Conservation (phyloP, 179 eudicot species). For the Beta corolliflora region DNA sequence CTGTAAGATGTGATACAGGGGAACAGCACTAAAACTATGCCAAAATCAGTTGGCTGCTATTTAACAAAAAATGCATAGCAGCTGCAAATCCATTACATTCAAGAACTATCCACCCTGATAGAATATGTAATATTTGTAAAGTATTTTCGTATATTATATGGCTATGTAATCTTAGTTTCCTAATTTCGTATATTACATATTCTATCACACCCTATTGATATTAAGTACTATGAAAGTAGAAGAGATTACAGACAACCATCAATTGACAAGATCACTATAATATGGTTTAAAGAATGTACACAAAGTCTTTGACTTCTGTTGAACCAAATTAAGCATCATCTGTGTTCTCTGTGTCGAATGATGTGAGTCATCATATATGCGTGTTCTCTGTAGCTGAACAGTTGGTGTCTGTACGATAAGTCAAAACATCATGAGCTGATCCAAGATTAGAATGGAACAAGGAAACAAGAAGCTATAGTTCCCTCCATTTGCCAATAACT, state of each 20-base stretch:
- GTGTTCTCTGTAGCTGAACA: constrained; percentile 44
- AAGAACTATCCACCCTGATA: neutral
- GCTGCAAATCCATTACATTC: neutral
- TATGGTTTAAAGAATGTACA: constrained; percentile 20
- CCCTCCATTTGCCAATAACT: too few species aligned
- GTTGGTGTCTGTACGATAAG: constrained; percentile 47
- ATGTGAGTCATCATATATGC: constrained; percentile 40
- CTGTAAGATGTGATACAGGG: too few species aligned
- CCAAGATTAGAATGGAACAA: too few species aligned
- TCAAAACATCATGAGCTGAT: neutral
- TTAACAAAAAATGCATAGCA: neutral
- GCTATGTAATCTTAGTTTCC: too few species aligned
- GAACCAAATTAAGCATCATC: constrained; percentile 32
- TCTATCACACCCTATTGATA: too few species aligned
- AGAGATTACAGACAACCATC: neutral
- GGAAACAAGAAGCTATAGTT: too few species aligned
- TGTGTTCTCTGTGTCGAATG: constrained; percentile 46
- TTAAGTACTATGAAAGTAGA: neutral
- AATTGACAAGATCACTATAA: neutral
- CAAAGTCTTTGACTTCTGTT: neutral
- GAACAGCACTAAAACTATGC: constrained; percentile 9
- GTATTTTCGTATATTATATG: too few species aligned
- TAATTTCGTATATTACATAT: too few species aligned
- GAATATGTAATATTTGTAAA: too few species aligned
- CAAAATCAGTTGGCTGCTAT: constrained; percentile 26